phyloP scores from a whole-genome alignment of 2,329 filamentous ascomycete species.

The Epichloe sylvatica region DNA sequence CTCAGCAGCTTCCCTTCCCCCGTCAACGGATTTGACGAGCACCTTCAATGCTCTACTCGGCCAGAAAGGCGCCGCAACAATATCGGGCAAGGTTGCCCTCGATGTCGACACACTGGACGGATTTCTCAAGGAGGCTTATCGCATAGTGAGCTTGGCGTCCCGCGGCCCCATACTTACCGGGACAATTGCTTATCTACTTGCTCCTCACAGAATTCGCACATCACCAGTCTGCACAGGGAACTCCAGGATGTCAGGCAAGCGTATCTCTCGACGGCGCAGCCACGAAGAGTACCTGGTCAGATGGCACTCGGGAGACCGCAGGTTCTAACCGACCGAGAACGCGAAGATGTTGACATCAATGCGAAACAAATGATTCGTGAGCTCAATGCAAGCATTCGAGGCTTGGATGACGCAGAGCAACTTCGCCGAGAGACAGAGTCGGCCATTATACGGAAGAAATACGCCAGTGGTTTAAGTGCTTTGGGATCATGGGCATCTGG shows the following conservation, averaged over 20 bases:
- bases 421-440: constrained; percentile 64
- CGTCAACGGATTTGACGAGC: constrained; percentile 49
- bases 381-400: constrained; percentile 66
- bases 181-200: neutral
- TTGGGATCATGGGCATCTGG: constrained; percentile 54
- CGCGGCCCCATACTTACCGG: neutral
- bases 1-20: constrained; percentile 6
- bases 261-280: constrained; percentile 72
- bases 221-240: constrained; percentile 64
- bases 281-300: constrained; percentile 41
- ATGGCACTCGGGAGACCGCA: constrained; percentile 30
- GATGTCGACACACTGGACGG: constrained; percentile 49
- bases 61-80: constrained; percentile 39
- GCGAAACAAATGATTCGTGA: constrained; percentile 76
- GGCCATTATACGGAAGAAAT: constrained; percentile 58
- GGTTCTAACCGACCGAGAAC: constrained; percentile 63
- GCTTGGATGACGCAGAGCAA: constrained; percentile 68
- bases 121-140: constrained; percentile 87
- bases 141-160: constrained; percentile 51
- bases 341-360: constrained; percentile 75
- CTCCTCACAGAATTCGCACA: constrained; percentile 59
- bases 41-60: constrained; percentile 52
- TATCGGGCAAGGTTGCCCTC: constrained; percentile 26
- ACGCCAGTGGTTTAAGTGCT: constrained; percentile 48
- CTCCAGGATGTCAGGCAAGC: constrained; percentile 73